phyloP scores from a whole-genome alignment of 805 yeast genomes.

The Hanseniaspora jakobsenii region DNA sequence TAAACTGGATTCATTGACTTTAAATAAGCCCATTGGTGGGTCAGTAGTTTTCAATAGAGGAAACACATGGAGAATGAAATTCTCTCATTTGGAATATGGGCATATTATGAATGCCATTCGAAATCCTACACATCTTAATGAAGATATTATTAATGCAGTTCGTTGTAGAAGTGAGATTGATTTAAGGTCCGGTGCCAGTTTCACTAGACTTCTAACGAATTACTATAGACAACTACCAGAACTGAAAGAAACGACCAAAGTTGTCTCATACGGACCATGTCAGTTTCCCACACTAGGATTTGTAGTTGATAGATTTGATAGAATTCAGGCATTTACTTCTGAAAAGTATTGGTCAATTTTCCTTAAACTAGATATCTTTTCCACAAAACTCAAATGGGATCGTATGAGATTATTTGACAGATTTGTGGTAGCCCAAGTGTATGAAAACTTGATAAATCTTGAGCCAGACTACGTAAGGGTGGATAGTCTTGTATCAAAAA shows the following conservation, averaged over 20 bases:
- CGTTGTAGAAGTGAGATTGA: constrained; percentile 77
- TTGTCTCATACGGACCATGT: constrained; percentile 75
- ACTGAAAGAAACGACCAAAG: constrained; percentile 18
- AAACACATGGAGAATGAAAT: constrained; percentile 60
- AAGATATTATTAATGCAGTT: constrained; percentile 69
- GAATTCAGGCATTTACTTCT: constrained; percentile 57
- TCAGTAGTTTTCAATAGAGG: constrained; percentile 35
- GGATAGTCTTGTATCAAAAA: not conserved
- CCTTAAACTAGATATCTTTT: constrained; percentile 33
- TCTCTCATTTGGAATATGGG: constrained; percentile 69
- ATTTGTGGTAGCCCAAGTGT: constrained; percentile 47
- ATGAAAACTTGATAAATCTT: constrained; percentile 48
- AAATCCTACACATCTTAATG: constrained; percentile 51
- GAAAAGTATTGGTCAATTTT: constrained; percentile 74
- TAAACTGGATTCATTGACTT: not conserved
- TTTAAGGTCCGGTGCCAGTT: constrained; percentile 75
- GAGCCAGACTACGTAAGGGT: constrained; percentile 18
- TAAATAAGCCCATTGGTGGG: not conserved
- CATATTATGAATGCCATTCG: constrained; percentile 70
- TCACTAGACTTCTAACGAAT: constrained; percentile 63
- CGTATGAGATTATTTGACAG: constrained; percentile 64
- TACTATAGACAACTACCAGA: constrained; percentile 30
- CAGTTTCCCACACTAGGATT: constrained; percentile 96
- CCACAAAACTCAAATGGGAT: constrained; percentile 53
- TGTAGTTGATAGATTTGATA: constrained; percentile 78